Percentiles rank a stretch among this genome's conserved stretches.
Conservation (phyloP, 257 asterid genomes). For the Solanum medicagineum region DNA sequence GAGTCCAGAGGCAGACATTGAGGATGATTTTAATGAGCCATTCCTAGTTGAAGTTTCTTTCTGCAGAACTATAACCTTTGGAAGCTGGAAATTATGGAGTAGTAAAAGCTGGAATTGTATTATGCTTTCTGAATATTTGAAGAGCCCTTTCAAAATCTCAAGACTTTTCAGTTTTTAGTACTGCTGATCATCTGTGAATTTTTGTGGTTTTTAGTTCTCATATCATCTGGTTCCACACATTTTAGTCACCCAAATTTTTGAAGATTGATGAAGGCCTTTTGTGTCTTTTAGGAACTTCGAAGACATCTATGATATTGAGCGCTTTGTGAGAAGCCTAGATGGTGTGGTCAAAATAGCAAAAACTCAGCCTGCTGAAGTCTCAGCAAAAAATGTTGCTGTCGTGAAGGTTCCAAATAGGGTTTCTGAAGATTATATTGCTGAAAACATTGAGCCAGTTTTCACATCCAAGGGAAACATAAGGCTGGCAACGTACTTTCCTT, state of each 20-base stretch:
- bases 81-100: background rate
- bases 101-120: background rate
- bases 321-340: slow-evolving; percentile 50
- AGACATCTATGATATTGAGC: slow-evolving; percentile 56
- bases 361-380: slow-evolving; percentile 39
- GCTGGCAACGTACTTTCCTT: slow-evolving; percentile 80
- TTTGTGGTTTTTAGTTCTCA: background rate
- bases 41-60: background rate
- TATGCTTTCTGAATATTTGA: background rate
- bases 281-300: slow-evolving; percentile 48
- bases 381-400: slow-evolving; percentile 56
- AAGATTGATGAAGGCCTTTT: background rate
- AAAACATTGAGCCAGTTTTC: slow-evolving; percentile 63
- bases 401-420: slow-evolving; percentile 90
- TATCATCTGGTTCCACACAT: background rate
- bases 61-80: background rate
- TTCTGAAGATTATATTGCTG: slow-evolving; percentile 58
- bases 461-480: slow-evolving; percentile 68
- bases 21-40: background rate
- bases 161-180: background rate
- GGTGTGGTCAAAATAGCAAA: slow-evolving; percentile 69
- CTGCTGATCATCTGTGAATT: background rate
- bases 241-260: background rate
- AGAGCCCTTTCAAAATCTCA: background rate
- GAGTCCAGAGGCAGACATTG: background rate